A percentile compares a stretch with the other conserved stretches of the same genome.
Evolutionary conservation across 495 filamentous ascomycete genomes (phyloP).

Genomic region (Annulohypoxylon bovei): DNA sequence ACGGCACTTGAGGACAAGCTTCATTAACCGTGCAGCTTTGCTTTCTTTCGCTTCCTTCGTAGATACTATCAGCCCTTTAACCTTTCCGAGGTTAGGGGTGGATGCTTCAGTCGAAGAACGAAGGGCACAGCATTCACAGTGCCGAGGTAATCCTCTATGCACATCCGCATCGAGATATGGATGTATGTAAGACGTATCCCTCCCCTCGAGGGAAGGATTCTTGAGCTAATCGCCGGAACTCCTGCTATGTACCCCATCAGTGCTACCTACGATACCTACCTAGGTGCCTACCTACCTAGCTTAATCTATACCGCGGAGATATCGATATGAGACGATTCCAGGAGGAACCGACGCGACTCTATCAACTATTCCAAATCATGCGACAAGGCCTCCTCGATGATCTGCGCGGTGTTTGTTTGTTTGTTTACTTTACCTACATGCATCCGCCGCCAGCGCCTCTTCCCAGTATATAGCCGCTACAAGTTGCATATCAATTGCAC

Average conservation of each 20-base stretch:
- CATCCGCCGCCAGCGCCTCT: not conserved
- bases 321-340: not conserved
- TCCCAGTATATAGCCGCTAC: constrained; percentile 27
- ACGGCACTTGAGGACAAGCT: not conserved
- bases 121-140: constrained; percentile 14
- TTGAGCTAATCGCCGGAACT: not conserved
- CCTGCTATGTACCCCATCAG: constrained; percentile 15
- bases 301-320: not conserved
- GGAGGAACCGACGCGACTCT: constrained; percentile 4
- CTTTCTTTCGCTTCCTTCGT: not conserved
- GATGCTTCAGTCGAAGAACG: constrained; percentile 14
- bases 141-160: constrained; percentile 15
- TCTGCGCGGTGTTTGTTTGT: constrained; percentile 10
- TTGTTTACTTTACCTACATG: constrained; percentile 30
- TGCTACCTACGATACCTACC: no score
- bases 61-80: constrained; percentile 5
- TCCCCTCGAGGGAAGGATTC: constrained; percentile 4
- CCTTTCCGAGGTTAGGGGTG: constrained; percentile 1
- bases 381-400: not conserved
- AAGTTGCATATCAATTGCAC: constrained; percentile 16
- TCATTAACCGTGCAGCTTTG: not conserved
- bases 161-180: constrained; percentile 7
- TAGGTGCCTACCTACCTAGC: no score
- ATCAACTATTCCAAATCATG: constrained; percentile 35
- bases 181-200: constrained; percentile 7